Percentiles rank a stretch among this genome's conserved stretches.
phyloP scores from a whole-genome alignment of 1,284 basidiomycete species.

The Papiliotrema flavescens region DNA sequence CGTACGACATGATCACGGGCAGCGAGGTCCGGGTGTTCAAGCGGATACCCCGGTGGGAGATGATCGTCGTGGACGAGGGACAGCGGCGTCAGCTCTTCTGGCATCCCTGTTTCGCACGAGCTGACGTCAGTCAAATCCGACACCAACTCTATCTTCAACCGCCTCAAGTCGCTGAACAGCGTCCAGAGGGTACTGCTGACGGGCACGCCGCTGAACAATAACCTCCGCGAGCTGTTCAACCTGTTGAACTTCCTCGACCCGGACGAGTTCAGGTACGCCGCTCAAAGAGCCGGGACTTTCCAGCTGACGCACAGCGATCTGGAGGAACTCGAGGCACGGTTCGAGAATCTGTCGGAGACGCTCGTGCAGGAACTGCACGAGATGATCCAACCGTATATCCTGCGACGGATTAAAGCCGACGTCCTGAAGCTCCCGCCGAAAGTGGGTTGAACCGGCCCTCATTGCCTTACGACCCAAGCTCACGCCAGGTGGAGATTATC shows the following conservation, averaged over 20 bases:
- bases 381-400: constrained; percentile 79
- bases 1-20: constrained; percentile 74
- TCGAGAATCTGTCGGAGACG: constrained; percentile 71
- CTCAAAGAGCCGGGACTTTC: background rate
- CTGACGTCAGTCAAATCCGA: constrained; percentile 66
- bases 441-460: constrained; percentile 50
- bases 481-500: constrained; percentile 58
- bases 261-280: constrained; percentile 52
- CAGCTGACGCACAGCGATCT: constrained; percentile 54
- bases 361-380: constrained; percentile 73
- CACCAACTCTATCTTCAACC: constrained; percentile 72
- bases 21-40: constrained; percentile 77
- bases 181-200: constrained; percentile 87
- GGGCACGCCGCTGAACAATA: constrained; percentile 95
- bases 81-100: constrained; percentile 65
- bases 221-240: constrained; percentile 90
- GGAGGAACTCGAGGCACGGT: constrained; percentile 62
- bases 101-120: no score
- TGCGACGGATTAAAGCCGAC: constrained; percentile 87
- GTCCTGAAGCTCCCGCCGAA: constrained; percentile 89
- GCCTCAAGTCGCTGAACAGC: constrained; percentile 72
- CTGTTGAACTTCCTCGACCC: constrained; percentile 90
- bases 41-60: constrained; percentile 82
- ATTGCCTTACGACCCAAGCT: background rate
- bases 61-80: constrained; percentile 87